Conservation (phyloP, 2,329 filamentous ascomycete species). For the Claviceps sp. region DNA sequence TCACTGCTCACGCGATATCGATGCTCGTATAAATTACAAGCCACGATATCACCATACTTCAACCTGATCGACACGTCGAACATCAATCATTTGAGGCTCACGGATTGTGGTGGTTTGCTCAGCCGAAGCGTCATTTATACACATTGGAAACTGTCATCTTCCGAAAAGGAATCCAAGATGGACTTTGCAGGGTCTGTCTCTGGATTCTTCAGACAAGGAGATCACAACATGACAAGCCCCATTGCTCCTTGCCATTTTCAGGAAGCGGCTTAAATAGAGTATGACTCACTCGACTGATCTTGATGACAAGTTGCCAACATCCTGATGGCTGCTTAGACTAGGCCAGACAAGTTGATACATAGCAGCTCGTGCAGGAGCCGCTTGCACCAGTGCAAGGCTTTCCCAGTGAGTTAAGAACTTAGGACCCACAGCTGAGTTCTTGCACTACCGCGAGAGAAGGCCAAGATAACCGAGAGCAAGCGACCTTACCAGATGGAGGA, state of each 20-base stretch:
- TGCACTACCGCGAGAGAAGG: background rate
- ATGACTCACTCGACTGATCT: background rate
- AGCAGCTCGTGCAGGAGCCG: slow-evolving; percentile 10
- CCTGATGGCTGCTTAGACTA: slow-evolving; percentile 29
- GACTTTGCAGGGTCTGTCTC: background rate
- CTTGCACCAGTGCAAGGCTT: slow-evolving; percentile 7
- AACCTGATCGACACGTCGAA: background rate
- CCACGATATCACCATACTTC: background rate
- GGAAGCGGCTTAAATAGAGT: background rate
- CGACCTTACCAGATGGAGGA: background rate
- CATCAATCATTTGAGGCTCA: background rate
- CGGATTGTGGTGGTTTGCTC: background rate
- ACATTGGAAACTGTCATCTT: no score
- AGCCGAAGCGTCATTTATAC: no score
- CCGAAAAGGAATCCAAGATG: background rate
- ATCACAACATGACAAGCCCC: background rate
- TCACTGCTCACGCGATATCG: background rate
- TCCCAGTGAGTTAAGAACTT: background rate
- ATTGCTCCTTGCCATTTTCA: background rate
- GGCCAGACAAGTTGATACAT: slow-evolving; percentile 27
- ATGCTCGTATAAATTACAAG: background rate
- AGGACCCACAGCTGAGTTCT: slow-evolving; percentile 5
- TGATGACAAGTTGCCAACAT: slow-evolving; percentile 27
- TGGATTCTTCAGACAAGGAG: background rate
- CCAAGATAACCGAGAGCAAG: background rate